A percentile compares a stretch with the other conserved stretches of the same genome.
These are phyloP conservation scores for Penicillium brasilianum DNA, from an alignment of 2,329 filamentous ascomycete genomes.

Conservation along the genomic window DNA sequence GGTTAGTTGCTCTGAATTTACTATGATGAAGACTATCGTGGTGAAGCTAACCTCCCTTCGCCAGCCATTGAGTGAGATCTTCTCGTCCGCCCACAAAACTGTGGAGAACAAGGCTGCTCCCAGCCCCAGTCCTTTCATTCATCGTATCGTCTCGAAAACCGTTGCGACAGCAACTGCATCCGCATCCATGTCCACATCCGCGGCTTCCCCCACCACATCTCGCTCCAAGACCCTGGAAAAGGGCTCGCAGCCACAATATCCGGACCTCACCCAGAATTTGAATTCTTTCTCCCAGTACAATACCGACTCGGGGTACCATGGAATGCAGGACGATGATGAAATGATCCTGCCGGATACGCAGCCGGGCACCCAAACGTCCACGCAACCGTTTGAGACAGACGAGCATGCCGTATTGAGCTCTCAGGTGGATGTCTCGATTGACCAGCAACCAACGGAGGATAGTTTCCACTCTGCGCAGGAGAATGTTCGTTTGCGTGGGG, in stretches of 20 bases:
- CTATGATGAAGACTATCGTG: slow-evolving; percentile 13
- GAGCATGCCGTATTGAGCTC: slow-evolving; percentile 26
- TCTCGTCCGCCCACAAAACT: slow-evolving; percentile 49
- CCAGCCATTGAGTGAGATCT: slow-evolving; percentile 56
- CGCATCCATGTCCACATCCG: slow-evolving; percentile 17
- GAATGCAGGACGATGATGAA: slow-evolving; percentile 49
- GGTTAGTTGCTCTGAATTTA: slow-evolving; percentile 41
- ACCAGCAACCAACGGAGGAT: slow-evolving; percentile 48
- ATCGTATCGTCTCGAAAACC: slow-evolving; percentile 43
- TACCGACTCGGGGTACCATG: slow-evolving; percentile 56
- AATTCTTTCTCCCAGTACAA: slow-evolving; percentile 50
- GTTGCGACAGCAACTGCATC: slow-evolving; percentile 17
- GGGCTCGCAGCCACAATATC: slow-evolving; percentile 36
- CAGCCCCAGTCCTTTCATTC: slow-evolving; percentile 41
- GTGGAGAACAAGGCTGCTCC: slow-evolving; percentile 35
- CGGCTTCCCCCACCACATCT: slow-evolving; percentile 22
- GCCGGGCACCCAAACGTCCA: slow-evolving; percentile 39
- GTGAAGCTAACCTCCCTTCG: slow-evolving; percentile 14
- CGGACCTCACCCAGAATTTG: slow-evolving; percentile 38
- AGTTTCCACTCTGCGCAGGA: slow-evolving; percentile 56
- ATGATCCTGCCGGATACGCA: slow-evolving; percentile 42
- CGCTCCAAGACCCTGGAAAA: slow-evolving; percentile 27
- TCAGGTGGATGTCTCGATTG: slow-evolving; percentile 33
- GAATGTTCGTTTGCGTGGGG: slow-evolving; percentile 40
- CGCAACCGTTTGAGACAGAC: slow-evolving; percentile 39